These are phyloP conservation scores for Endotrypanum monterogeii DNA, from an alignment of 208 protist species.

Conservation along the genomic window DNA sequence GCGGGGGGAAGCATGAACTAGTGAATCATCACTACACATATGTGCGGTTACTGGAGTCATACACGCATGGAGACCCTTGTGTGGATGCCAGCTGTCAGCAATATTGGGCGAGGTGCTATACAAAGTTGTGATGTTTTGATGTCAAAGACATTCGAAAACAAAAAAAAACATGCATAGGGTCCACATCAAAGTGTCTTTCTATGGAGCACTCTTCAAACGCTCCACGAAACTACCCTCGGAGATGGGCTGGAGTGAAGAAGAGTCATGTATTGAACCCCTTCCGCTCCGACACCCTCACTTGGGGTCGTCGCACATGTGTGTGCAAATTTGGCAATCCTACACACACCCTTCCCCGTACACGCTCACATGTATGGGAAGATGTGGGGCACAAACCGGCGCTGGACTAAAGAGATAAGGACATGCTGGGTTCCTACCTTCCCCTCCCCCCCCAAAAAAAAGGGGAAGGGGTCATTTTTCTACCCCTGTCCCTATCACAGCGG, in stretches of 20 bases:
- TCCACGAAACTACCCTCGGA: not conserved
- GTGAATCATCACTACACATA: not conserved
- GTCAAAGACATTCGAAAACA: not conserved
- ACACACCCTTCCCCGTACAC: not conserved
- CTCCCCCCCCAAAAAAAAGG: not conserved
- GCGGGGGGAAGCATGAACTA: not conserved
- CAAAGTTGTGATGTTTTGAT: not conserved
- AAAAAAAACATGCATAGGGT: not conserved
- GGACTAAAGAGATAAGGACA: no score
- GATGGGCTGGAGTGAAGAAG: no score
- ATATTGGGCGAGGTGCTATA: not conserved
- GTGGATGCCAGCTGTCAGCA: no score
- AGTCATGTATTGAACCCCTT: not conserved
- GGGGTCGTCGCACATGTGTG: not conserved
- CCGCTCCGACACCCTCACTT: not conserved
- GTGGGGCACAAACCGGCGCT: not conserved
- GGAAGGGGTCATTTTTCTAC: not conserved
- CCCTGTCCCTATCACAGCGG: not conserved
- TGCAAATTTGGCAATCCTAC: not conserved
- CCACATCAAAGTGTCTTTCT: not conserved
- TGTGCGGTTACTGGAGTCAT: not conserved
- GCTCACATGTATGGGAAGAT: not conserved
- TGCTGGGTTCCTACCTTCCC: no score
- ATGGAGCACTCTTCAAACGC: no score
- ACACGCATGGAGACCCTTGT: not conserved